Evolutionary conservation across 2,329 filamentous ascomycete genomes (phyloP).

Genomic region (Fusarium tuaranense): DNA sequence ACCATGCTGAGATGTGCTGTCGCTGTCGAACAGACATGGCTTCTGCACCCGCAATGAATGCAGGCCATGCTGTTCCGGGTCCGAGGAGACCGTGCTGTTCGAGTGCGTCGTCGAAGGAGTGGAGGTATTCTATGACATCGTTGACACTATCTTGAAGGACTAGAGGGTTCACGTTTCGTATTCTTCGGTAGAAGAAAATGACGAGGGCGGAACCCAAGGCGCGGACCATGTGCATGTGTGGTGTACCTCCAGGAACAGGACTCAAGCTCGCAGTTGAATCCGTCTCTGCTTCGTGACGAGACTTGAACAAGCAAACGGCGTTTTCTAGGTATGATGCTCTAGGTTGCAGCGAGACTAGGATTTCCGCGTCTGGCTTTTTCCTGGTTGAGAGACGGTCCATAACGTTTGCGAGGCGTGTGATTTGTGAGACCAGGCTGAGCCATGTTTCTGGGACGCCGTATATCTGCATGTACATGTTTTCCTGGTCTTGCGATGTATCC

Average conservation of each 20-base stretch:
- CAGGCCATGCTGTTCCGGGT: conserved; percentile 38
- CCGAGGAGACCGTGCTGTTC: conserved; percentile 31
- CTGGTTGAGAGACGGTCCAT: conserved; percentile 26
- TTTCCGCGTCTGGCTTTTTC: conserved; percentile 23
- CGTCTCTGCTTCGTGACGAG: conserved; percentile 11
- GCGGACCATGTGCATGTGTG: conserved; percentile 38
- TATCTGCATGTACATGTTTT: conserved; percentile 42
- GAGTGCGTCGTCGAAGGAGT: conserved; percentile 34
- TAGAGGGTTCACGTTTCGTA: conserved; percentile 37
- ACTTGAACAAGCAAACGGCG: conserved; percentile 36
- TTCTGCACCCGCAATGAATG: conserved; percentile 35
- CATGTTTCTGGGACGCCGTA: conserved; percentile 40
- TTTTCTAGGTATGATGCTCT: conserved; percentile 35
- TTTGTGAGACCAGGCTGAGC: conserved; percentile 38
- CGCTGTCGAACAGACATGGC: conserved; percentile 29
- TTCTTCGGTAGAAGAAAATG: conserved; percentile 38
- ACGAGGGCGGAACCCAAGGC: conserved; percentile 32
- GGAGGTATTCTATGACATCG: conserved; percentile 29
- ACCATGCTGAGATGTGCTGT: conserved; percentile 29
- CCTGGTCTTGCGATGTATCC: conserved; percentile 27
- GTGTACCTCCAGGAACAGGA: conserved; percentile 23
- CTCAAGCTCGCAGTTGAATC: neutral
- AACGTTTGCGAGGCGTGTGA: conserved; percentile 34
- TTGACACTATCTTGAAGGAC: conserved; percentile 35
- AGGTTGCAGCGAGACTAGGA: conserved; percentile 22